Evolutionary conservation across 2,329 filamentous ascomycete species (phyloP), one percentile per base, ranked within the genome.

Genomic region (Aspergillus sp.): DNA sequence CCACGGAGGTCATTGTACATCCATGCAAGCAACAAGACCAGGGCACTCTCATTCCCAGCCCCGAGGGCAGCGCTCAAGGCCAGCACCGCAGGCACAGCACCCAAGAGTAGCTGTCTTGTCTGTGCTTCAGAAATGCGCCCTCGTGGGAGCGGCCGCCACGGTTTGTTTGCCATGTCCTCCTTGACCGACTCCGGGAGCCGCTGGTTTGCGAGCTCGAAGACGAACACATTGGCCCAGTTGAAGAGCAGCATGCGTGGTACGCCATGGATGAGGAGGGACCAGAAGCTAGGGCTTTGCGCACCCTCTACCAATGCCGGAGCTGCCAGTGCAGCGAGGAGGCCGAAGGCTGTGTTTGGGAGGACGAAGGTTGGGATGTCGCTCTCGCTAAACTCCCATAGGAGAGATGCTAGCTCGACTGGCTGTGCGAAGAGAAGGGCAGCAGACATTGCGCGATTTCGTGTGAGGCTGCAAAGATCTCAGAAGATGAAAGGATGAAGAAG

Each of bases 161-260:
- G 77, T 60, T 82, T 82, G 69, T 82, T 82, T 59, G 76, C 58
- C 0, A 41, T 49, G 64, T 82, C 80, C 63, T 82, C 80, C 3
- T 62, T 49, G 11, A 77, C 65, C 4, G 79, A 70, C 7, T 69
- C 69, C 1, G 72, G 68, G 4, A 66, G 65, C 1, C 78, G 74
- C 61, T 81, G 79, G 64, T 81, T 81, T 25, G 74, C 71, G 11
- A 80, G 69, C 45, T 72, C 71, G 64, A 79, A 79, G 49, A 77
- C 63, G 34, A 80, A 64, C 3, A 76, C 66, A 51, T 74, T 77
- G 31, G 67, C 62, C 70, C 73, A 78, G 31, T 63, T 70, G 41
- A 61, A 74, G 17, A 70, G 64, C 52, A 66, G 62, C 38, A 50
- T 52, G 8, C 45, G 43, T 1, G 62, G 62, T 4, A 62, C 25